Evolutionary conservation across 192 early-diverging fungal species (phyloP).

Genomic region (Bifiguratus adelaidae): DNA sequence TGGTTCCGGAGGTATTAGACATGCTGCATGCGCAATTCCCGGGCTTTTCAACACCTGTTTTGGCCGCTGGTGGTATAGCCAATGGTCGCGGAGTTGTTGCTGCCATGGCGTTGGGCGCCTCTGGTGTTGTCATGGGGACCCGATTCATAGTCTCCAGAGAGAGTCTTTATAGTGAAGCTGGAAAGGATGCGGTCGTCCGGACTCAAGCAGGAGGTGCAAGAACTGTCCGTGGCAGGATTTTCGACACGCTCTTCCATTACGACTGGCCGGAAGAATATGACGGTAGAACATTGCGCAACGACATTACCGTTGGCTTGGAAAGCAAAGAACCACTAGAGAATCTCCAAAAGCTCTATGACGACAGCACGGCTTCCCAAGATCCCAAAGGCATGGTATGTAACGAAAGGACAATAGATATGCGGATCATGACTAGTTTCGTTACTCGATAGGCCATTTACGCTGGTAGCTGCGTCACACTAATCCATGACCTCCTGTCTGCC

Average conservation of each 20-base stretch:
- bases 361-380: too few relatives aligned
- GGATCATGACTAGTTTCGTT: too few relatives aligned
- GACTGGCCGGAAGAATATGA: background rate
- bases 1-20: background rate
- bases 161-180: slow-evolving; percentile 57
- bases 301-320: background rate
- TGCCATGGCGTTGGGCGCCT: slow-evolving; percentile 37
- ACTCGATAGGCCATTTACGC: too few relatives aligned
- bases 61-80: slow-evolving; percentile 72
- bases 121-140: slow-evolving; percentile 75
- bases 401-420: too few relatives aligned
- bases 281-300: background rate
- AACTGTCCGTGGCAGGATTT: background rate
- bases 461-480: too few relatives aligned
- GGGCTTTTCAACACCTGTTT: too few relatives aligned
- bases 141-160: slow-evolving; percentile 80
- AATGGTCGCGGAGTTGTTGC: slow-evolving; percentile 71
- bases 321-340: too few relatives aligned
- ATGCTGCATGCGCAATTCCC: slow-evolving; percentile 25
- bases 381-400: too few relatives aligned
- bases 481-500: too few relatives aligned
- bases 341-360: too few relatives aligned
- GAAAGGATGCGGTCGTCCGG: slow-evolving; percentile 64
- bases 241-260: background rate
- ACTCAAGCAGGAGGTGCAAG: slow-evolving; percentile 50